phyloP scores from a whole-genome alignment of 164 flowering plant genomes.

The Stephania yunnanensis region DNA sequence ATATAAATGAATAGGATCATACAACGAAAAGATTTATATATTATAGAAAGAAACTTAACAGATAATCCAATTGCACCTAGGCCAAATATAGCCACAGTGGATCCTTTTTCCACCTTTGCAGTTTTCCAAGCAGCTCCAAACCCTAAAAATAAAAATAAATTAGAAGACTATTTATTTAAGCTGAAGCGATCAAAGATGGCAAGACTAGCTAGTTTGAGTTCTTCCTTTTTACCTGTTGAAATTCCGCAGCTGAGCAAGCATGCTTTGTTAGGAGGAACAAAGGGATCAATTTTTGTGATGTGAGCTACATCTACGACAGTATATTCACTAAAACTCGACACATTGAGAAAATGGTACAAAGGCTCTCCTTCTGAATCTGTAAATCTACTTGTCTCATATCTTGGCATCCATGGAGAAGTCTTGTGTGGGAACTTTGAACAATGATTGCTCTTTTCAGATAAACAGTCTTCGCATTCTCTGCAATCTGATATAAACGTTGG shows the following conservation, averaged over 20 bases:
- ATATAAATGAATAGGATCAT: conserved; percentile 37
- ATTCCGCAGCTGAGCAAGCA: conserved; percentile 41
- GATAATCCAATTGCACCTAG: conserved; percentile 63
- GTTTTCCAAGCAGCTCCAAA: conserved; percentile 54
- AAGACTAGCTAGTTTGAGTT: background rate
- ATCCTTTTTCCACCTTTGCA: conserved; percentile 40
- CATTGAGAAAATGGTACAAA: conserved; percentile 15
- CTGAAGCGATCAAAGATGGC: background rate
- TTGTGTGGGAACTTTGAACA: conserved; percentile 27
- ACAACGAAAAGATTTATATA: conserved; percentile 53
- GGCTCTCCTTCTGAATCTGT: conserved; percentile 33
- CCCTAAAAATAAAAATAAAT: conserved; percentile 27
- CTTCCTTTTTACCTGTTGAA: conserved; percentile 35
- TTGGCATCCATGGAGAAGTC: conserved; percentile 24
- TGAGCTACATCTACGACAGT: no score
- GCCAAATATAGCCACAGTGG: conserved; percentile 57
- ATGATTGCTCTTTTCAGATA: conserved; percentile 37
- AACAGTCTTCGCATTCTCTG: conserved; percentile 49
- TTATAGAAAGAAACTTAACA: conserved; percentile 23
- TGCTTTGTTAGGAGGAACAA: no score
- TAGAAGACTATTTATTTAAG: background rate
- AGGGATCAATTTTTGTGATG: no score
- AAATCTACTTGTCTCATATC: conserved; percentile 44
- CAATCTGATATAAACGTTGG: conserved; percentile 49
- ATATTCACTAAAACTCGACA: conserved; percentile 32